These are phyloP conservation scores for Populus hybrid DNA, from an alignment of 441 rosid species.

Conservation along the genomic window DNA sequence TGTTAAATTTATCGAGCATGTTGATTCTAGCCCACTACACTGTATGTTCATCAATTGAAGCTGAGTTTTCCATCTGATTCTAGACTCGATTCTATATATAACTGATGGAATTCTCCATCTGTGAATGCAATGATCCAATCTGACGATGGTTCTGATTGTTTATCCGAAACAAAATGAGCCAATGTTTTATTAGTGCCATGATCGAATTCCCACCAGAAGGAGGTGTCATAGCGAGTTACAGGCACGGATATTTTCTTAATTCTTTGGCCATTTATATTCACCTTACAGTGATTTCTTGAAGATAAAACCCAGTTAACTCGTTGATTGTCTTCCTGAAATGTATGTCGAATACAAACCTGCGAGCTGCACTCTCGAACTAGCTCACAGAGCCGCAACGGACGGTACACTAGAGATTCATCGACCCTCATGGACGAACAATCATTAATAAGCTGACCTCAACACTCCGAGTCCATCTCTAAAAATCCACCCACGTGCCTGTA, in stretches of 20 bases:
- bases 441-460: neutral
- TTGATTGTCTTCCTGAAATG: no score
- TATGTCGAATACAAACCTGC: no score
- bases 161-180: neutral
- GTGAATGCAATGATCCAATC: neutral
- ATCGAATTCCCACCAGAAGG: neutral
- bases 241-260: neutral
- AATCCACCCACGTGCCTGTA: neutral
- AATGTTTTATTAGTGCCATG: neutral
- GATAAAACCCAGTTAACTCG: neutral
- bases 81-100: no score
- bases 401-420: neutral
- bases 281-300: neutral
- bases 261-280: neutral
- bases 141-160: neutral
- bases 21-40: no score
- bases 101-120: no score
- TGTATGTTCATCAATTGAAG: no score
- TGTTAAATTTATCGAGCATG: no score
- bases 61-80: no score
- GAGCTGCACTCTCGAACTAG: no score
- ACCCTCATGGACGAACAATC: neutral
- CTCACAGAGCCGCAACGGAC: neutral
- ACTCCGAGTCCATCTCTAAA: neutral
- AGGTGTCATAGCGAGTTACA: neutral